A percentile compares a stretch with the other conserved stretches of the same genome.
Conservation (phyloP, 192 early-diverging fungal genomes). For the Chytriomyces sp. region DNA sequence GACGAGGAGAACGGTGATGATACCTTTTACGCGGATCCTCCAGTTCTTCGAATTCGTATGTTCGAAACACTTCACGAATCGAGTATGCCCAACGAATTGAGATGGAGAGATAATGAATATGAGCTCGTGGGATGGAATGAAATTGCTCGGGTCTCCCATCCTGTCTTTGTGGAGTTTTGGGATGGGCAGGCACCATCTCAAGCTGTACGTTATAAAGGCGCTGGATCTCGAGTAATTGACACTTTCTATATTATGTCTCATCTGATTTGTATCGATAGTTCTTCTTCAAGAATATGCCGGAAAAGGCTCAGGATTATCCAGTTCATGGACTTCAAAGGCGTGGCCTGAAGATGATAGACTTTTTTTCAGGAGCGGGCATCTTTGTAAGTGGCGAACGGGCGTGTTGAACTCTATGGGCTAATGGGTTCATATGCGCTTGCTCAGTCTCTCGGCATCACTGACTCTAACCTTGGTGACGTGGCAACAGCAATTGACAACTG, state of each 20-base stretch:
- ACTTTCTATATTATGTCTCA: neutral
- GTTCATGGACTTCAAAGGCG: neutral
- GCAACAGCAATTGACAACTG: conserved; percentile 4
- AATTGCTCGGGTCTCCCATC: neutral
- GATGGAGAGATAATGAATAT: neutral
- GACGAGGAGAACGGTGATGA: neutral
- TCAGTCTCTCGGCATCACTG: conserved; percentile 14
- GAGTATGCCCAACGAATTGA: conserved; percentile 9
- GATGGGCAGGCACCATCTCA: neutral
- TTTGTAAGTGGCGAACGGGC: neutral
- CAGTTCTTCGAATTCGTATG: neutral
- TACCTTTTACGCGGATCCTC: too few species aligned
- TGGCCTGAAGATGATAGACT: neutral
- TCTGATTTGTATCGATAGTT: neutral
- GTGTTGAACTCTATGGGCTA: neutral
- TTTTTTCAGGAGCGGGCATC: conserved; percentile 19
- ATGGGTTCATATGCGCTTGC: neutral
- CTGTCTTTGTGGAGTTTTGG: conserved; percentile 18
- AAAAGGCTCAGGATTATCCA: neutral
- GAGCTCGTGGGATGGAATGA: conserved; percentile 1
- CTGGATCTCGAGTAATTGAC: neutral
- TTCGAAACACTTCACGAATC: conserved; percentile 7
- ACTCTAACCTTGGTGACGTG: neutral
- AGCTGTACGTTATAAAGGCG: conserved; percentile 7
- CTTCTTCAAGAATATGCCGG: neutral